Evolutionary conservation across 768 basidiomycete genomes (phyloP).

Genomic region (Pulveroboletus sp.): DNA sequence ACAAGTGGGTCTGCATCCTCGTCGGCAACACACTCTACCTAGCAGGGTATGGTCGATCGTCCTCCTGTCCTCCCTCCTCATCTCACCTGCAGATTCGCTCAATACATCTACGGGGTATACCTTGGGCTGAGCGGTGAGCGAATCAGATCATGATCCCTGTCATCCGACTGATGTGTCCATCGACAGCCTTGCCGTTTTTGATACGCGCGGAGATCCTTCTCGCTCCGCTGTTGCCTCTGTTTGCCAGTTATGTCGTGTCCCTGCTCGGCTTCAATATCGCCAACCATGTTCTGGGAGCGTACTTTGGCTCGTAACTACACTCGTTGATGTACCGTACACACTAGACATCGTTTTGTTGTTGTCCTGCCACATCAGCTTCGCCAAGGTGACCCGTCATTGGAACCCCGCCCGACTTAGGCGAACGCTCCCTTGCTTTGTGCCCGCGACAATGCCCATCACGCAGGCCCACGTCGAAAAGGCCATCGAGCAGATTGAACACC

Average conservation of each 20-base stretch:
- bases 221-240: constrained; percentile 85
- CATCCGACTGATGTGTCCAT: constrained; percentile 8
- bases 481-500: constrained; percentile 39
- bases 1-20: constrained; percentile 93
- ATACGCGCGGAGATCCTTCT: constrained; percentile 86
- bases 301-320: constrained; percentile 59
- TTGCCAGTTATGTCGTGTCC: constrained; percentile 82
- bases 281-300: constrained; percentile 71
- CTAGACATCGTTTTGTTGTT: constrained; percentile 1
- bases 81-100: constrained; percentile 58
- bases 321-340: constrained; percentile 12
- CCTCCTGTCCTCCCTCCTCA: constrained; percentile 8
- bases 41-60: constrained; percentile 59
- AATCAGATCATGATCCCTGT: not conserved
- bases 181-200: constrained; percentile 87
- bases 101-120: constrained; percentile 91
- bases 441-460: constrained; percentile 31
- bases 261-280: constrained; percentile 91
- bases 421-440: constrained; percentile 10
- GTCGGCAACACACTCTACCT: constrained; percentile 81
- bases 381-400: constrained; percentile 17
- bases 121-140: constrained; percentile 74
- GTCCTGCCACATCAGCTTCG: constrained; percentile 3
- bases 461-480: constrained; percentile 35
- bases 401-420: constrained; percentile 29